Base-by-base conservation (phyloP, 345 rosid species). In the Excoecaria cochinchinensis region DNA sequence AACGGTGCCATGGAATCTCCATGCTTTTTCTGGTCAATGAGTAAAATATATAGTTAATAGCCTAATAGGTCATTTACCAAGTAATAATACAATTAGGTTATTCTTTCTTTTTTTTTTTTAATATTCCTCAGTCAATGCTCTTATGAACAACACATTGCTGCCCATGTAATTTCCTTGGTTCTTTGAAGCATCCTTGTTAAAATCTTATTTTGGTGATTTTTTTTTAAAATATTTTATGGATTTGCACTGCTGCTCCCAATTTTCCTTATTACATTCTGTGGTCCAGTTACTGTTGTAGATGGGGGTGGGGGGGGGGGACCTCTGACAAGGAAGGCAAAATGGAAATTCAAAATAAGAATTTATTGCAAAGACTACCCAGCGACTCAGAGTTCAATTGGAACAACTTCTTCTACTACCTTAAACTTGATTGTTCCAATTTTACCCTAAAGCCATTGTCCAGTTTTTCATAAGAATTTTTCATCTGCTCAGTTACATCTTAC, bases 261-360 rank as follows among this genome's bases (percentile, higher is more conserved):
- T 39, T 40, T 39, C 50, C 69, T 17, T 4, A 3, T 62, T 39
- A 47, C 76, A 39, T 75, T 69, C 70, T 31, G 80, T 63, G 81
- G 85, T 76, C 81, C 77, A 46, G 0, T 36, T 44, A 53, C 44
- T 55, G 52, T 46, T 11, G 22, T 19, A 46, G 38, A 48, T 25
- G 67, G 67, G 71, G 81, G 60, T 70, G 78, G 84, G 67, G 67
- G 71, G 81, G 60, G 73, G 78, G 84, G 75, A 38, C 78, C 84
- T 19, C 72, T 22, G 10, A 39, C n/a, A 19, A 53, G 51, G 67
- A 11, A 16, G 75, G 40, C 9, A 72, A 71, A 67, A 58, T 72
- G 66, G 72, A 79, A 79, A 81, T 76, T 79, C 75, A 70, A 74
- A 71, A 22, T 8, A 15, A 12, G 19, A 39, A 51, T 71, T 81